Evolutionary conservation across 176 grass and related monocot genomes (phyloP).

Genomic region (Oryza meridionalis): DNA sequence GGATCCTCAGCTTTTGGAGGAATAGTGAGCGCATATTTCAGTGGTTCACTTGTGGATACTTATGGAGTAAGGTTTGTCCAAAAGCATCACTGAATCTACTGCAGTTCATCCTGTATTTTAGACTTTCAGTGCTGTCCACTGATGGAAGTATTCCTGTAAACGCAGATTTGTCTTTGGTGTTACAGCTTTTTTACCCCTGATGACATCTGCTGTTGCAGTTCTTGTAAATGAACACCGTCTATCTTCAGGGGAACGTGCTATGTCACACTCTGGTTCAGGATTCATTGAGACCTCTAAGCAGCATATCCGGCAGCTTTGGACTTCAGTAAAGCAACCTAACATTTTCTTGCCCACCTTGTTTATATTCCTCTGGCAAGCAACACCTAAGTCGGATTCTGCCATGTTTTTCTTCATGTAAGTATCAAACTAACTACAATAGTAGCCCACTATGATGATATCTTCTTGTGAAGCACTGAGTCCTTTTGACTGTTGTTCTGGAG

Average conservation of each 20-base stretch:
- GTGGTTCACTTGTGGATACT: constrained; percentile 85
- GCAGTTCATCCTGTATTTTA: constrained; percentile 7
- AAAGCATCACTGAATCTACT: constrained; percentile 30
- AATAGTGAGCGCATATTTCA: constrained; percentile 98
- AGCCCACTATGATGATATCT: constrained; percentile 1
- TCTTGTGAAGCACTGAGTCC: constrained; percentile 15
- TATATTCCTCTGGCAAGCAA: constrained; percentile 99
- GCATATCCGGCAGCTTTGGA: constrained; percentile 82
- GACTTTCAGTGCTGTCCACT: constrained; percentile 34
- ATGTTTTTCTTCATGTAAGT: constrained; percentile 99
- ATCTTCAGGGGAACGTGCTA: constrained; percentile 46
- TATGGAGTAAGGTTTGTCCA: constrained; percentile 92
- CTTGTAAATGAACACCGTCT: constrained; percentile 88
- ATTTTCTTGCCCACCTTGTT: constrained; percentile 94
- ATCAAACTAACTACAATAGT: constrained; percentile 17
- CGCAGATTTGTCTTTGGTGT: constrained; percentile 98
- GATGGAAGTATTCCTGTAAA: constrained; percentile 47
- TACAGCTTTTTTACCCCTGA: constrained; percentile 93
- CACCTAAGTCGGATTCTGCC: constrained; percentile 91
- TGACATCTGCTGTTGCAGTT: constrained; percentile 96
- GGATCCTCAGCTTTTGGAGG: constrained; percentile 97
- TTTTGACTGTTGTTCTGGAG: constrained; percentile 14
- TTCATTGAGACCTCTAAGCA: constrained; percentile 87
- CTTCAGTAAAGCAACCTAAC: constrained; percentile 90
- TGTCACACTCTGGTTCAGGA: constrained; percentile 58